Conservation (phyloP, 2,329 filamentous ascomycete species). For the Pyrenophora teres region DNA sequence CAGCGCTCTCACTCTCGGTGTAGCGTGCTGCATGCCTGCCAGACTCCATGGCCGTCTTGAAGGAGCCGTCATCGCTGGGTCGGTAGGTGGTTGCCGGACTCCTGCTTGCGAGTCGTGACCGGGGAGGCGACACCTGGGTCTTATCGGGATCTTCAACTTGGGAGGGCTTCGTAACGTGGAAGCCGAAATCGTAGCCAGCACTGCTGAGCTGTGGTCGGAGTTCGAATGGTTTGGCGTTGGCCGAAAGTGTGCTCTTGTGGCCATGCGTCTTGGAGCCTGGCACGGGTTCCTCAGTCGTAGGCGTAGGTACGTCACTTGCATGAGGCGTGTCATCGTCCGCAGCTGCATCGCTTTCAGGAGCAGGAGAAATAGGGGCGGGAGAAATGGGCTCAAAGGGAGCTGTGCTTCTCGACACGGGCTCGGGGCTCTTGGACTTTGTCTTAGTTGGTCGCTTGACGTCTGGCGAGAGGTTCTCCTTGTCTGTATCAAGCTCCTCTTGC, state of each 20-base stretch:
- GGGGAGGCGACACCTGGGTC: constrained; percentile 22
- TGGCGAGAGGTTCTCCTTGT: constrained; percentile 47
- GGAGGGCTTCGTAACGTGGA: constrained; percentile 48
- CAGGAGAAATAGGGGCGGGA: constrained; percentile 15
- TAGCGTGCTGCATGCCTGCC: constrained; percentile 38
- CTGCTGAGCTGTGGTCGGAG: constrained; percentile 43
- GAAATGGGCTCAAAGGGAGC: constrained; percentile 16
- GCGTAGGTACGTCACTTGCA: constrained; percentile 36
- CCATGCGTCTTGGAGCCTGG: constrained; percentile 33
- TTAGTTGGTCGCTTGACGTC: constrained; percentile 27
- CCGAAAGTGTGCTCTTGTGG: constrained; percentile 64
- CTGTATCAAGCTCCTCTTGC: constrained; percentile 32
- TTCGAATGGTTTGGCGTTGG: constrained; percentile 71
- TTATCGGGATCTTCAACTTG: constrained; percentile 32
- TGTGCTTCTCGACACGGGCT: constrained; percentile 21
- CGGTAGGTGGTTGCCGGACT: constrained; percentile 49
- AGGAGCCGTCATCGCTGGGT: constrained; percentile 48
- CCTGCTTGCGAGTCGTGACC: constrained; percentile 34
- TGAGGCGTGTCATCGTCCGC: constrained; percentile 33
- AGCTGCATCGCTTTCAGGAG: constrained; percentile 10
- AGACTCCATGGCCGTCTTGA: constrained; percentile 45
- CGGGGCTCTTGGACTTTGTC: constrained; percentile 31
- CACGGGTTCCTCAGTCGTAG: constrained; percentile 37
- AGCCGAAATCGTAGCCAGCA: constrained; percentile 44
- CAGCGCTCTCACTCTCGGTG: constrained; percentile 45